Evolutionary conservation across 345 rosid species (phyloP).

Genomic region (Boechera retrofracta): DNA sequence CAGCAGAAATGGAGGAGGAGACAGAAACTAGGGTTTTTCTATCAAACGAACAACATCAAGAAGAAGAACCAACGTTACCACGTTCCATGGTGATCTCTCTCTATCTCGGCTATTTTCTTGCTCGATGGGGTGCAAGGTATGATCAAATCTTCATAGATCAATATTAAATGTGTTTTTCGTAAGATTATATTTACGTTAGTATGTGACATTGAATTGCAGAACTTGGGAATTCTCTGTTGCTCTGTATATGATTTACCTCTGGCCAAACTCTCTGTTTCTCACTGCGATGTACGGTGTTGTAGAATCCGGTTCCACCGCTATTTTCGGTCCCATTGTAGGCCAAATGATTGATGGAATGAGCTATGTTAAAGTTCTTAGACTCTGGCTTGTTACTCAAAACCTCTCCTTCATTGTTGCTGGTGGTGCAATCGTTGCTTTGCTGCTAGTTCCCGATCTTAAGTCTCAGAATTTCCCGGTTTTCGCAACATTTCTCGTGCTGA

Average conservation of each 20-base stretch:
- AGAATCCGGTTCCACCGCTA: conserved; percentile 72
- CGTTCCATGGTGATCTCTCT: conserved; percentile 50
- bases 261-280: conserved; percentile 87
- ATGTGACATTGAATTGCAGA: conserved; percentile 49
- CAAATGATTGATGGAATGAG: conserved; percentile 62
- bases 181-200: not conserved
- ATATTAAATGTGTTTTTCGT: not conserved
- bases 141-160: not conserved
- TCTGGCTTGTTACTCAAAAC: conserved; percentile 82
- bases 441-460: conserved; percentile 55
- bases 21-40: conserved; percentile 30
- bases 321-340: conserved; percentile 74
- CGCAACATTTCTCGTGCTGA: conserved; percentile 49
- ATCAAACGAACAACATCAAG: conserved; percentile 16
- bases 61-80: conserved; percentile 29
- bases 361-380: conserved; percentile 68
- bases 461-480: conserved; percentile 53
- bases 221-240: conserved; percentile 97
- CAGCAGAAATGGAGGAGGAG: conserved; percentile 27
- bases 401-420: conserved; percentile 81
- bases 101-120: conserved; percentile 71
- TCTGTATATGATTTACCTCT: conserved; percentile 82
- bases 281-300: conserved; percentile 81
- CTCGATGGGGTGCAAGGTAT: conserved; percentile 94
- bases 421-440: conserved; percentile 60